phyloP scores from a whole-genome alignment of 352 stramenopile genomes.

The Globisporangium camurandrum region DNA sequence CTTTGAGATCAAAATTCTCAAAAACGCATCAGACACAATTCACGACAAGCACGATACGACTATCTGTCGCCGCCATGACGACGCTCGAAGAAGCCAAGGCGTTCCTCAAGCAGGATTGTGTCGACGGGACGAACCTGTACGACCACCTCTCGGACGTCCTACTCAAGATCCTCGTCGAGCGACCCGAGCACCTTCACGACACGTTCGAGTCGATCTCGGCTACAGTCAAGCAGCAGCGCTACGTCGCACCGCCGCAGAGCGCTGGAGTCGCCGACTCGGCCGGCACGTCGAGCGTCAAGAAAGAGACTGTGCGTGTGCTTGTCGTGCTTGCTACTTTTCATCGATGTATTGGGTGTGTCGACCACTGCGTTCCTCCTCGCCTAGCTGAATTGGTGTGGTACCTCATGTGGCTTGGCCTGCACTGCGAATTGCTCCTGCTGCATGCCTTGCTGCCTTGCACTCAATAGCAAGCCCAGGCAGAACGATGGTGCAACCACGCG shows the following conservation, averaged over 20 bases:
- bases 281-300: conserved; percentile 28
- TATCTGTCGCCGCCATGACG: conserved; percentile 25
- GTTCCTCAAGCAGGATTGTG: conserved; percentile 76
- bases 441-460: background rate
- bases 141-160: conserved; percentile 81
- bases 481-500: conserved; percentile 56
- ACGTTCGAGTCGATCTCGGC: conserved; percentile 86
- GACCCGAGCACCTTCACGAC: conserved; percentile 76
- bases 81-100: conserved; percentile 85
- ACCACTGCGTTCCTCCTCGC: too few relatives aligned
- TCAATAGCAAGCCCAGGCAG: conserved; percentile 40
- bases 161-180: conserved; percentile 82
- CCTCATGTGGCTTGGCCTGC: too few relatives aligned
- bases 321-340: too few relatives aligned
- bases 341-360: background rate
- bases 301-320: conserved; percentile 38
- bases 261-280: conserved; percentile 19
- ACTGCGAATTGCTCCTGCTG: background rate
- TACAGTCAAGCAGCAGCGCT: conserved; percentile 76
- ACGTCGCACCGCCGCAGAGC: conserved; percentile 26
- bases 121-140: conserved; percentile 77
- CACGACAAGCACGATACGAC: background rate
- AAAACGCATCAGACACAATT: background rate
- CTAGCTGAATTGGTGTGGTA: too few relatives aligned
- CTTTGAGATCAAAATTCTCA: too few relatives aligned